A percentile compares a stretch with the other conserved stretches of the same genome.
These are phyloP conservation scores for Acmispon strigosus DNA, from an alignment of 306 rosid genomes.

Conservation along the genomic window DNA sequence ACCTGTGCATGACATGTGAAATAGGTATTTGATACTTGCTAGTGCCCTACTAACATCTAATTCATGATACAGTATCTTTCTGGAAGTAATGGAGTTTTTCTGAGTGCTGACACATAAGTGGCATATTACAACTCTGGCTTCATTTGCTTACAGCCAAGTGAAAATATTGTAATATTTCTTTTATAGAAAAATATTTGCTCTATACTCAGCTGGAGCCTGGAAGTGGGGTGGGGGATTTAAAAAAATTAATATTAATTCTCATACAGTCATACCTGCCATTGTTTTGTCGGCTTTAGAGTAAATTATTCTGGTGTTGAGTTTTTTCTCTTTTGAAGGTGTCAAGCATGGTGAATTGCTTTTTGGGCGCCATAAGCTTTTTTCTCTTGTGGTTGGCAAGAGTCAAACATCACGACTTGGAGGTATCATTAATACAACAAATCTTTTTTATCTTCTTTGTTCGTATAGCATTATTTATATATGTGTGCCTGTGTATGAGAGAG, in stretches of 20 bases:
- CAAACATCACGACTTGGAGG: constrained; percentile 30
- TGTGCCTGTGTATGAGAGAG: neutral
- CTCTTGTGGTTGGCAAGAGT: constrained; percentile 23
- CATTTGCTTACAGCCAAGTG: neutral
- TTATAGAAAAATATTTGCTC: neutral
- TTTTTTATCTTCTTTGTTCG: neutral
- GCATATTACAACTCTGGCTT: neutral
- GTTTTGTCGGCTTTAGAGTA: neutral
- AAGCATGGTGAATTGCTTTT: constrained; percentile 31
- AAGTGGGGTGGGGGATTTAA: neutral
- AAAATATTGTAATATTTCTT: neutral
- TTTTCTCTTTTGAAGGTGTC: constrained; percentile 28
- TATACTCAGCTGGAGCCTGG: neutral
- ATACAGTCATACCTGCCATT: neutral
- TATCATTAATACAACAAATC: constrained; percentile 8
- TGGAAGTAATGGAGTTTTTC: neutral
- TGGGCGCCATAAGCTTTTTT: constrained; percentile 42
- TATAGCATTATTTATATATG: neutral
- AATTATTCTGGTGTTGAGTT: constrained; percentile 11
- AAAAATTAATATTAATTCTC: neutral
- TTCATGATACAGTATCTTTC: neutral
- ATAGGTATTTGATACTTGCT: neutral
- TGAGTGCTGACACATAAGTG: neutral
- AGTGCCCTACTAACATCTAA: neutral
- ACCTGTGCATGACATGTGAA: neutral